Conservation (phyloP, 257 asterid species). For the Nicotiana tabacum region DNA sequence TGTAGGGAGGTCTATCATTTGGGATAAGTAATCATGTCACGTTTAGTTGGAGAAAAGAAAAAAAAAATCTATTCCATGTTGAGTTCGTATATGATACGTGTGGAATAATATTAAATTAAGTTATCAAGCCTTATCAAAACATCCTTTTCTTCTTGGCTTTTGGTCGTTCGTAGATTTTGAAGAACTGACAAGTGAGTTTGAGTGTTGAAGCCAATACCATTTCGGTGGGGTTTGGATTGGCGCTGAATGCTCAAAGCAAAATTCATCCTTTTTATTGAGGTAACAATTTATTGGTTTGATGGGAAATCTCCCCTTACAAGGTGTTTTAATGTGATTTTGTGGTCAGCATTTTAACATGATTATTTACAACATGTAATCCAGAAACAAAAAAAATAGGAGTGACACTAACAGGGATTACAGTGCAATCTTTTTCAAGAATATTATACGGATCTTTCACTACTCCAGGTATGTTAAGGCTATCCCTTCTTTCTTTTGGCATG, state of each 20-base stretch:
- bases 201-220: neutral
- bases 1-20: neutral
- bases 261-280: neutral
- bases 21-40: neutral
- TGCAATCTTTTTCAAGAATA: too few relatives aligned
- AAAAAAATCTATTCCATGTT: neutral
- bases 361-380: neutral
- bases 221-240: neutral
- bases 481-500: too few relatives aligned
- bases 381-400: too few relatives aligned
- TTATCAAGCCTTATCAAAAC: too few relatives aligned
- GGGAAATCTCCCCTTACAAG: too few relatives aligned
- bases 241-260: neutral
- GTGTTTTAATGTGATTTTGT: too few relatives aligned
- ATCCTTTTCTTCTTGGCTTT: neutral
- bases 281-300: too few relatives aligned
- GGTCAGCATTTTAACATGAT: neutral
- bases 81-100: neutral
- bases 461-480: too few relatives aligned
- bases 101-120: neutral
- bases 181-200: neutral
- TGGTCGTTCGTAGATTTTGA: neutral
- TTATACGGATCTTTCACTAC: too few relatives aligned
- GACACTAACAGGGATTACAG: too few relatives aligned
- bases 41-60: neutral